phyloP scores from a whole-genome alignment of 306 rosid species.

The Dryas octopetala region DNA sequence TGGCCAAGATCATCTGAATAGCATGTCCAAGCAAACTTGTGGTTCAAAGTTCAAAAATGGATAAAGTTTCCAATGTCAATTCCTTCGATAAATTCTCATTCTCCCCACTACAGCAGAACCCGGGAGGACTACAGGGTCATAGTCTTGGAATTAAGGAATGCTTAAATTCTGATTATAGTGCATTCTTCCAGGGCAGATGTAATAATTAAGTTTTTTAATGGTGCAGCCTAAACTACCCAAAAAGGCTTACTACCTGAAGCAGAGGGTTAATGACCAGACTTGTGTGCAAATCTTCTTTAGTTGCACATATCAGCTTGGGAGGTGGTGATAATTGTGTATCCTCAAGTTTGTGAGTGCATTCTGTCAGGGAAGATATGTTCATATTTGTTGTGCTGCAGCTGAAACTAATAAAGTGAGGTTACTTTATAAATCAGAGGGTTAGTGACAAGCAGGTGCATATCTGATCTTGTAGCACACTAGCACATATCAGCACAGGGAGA shows the following conservation, averaged over 20 bases:
- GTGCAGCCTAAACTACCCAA: conserved; percentile 12
- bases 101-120: conserved; percentile 31
- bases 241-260: conserved; percentile 11
- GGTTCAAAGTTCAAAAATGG: conserved; percentile 21
- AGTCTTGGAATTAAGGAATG: conserved; percentile 40
- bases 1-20: not conserved
- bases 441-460: not conserved
- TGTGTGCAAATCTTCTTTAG: not conserved
- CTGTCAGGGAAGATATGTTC: no score
- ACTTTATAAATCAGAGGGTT: no score
- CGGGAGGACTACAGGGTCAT: conserved; percentile 61
- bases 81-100: conserved; percentile 55
- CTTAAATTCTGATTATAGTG: not conserved
- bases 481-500: not conserved
- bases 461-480: not conserved
- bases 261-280: not conserved
- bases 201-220: conserved; percentile 12
- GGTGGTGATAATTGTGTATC: not conserved
- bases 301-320: not conserved
- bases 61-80: conserved; percentile 35
- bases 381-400: no score
- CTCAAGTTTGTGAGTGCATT: no score
- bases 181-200: conserved; percentile 21
- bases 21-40: conserved; percentile 4
- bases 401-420: no score